Evolutionary conservation across 345 rosid genomes (phyloP).

Genomic region (Salix arbutifolia): DNA sequence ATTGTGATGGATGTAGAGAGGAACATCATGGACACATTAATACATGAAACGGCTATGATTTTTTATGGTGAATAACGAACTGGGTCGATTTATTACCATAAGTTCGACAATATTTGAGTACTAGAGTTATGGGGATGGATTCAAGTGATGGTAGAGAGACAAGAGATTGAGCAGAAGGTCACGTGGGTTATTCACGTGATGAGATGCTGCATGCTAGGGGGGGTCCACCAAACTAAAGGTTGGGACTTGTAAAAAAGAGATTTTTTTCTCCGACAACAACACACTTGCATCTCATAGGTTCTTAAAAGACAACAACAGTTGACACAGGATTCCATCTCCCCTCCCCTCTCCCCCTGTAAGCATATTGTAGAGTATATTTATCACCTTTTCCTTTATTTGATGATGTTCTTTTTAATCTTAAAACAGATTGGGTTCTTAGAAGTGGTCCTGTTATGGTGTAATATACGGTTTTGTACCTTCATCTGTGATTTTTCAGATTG

Average conservation of each 20-base stretch:
- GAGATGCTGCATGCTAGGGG: constrained; percentile 35
- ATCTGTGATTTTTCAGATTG: not conserved
- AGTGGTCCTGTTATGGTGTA: not conserved
- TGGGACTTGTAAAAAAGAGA: constrained; percentile 14
- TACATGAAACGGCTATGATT: constrained; percentile 43
- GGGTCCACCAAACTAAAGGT: constrained; percentile 29
- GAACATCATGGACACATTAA: constrained; percentile 41
- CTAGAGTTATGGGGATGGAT: not conserved
- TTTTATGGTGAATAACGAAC: not conserved
- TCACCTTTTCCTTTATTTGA: not conserved
- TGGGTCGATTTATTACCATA: not conserved
- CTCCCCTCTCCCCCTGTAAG: not conserved
- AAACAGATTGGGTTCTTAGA: not conserved
- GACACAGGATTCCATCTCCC: constrained; percentile 29
- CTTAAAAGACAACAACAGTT: constrained; percentile 21
- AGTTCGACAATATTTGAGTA: not conserved
- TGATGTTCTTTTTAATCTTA: not conserved
- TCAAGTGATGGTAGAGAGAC: constrained; percentile 5
- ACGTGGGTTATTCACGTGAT: constrained; percentile 80
- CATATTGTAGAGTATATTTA: not conserved
- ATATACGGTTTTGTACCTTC: not conserved
- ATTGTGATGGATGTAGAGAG: constrained; percentile 46
- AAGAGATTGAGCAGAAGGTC: constrained; percentile 24
- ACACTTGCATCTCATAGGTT: constrained; percentile 24
- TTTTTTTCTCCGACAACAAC: not conserved